Evolutionary conservation across 2,329 filamentous ascomycete species (phyloP), one percentile per base, ranked within the genome.

Genomic region (Trichoderma sp.): DNA sequence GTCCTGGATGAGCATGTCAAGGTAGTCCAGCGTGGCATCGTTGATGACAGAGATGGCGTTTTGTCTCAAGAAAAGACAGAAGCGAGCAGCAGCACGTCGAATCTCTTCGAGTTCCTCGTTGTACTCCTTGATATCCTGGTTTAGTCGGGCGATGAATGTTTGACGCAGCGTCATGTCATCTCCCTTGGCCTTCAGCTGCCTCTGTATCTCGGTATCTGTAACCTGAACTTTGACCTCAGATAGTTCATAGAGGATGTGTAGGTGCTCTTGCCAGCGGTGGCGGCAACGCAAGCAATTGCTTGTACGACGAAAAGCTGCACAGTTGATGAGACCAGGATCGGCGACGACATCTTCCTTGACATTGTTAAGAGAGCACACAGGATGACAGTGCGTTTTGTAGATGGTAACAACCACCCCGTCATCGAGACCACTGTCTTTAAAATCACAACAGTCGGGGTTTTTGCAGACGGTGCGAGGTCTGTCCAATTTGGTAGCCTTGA

Each of bases 351-450:
- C 70, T 53, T 72, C 34, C 60, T 14, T 66, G 6, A 76, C 74
- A 28, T 65, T 72, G 2, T 39, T 1, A 0, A 77, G 64, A 1
- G 21, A 64, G 63, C 75, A 76, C 2, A 11, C 36, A 1, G 28
- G 8, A 30, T 77, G 75, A 0, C 75, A 77, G 2, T 69, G 57
- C 3, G 71, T 73, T n/a, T 71, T 76, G 30, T 77, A 75, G 6
- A 74, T 51, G 0, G 60, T 51, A 0, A 71, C 36, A 15, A 72
- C 34, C 3, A 71, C 70, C 0, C 64, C 73, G 2, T 63, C 53
- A 0, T 57, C 47, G 18, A 71, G 56, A 3, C 62, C 28, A 11
- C 67, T 72, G 1, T 60, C 58, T 15, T 68, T 73, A 12, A 73
- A 67, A 0, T 77, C 70, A 6, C 71, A 74, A 9, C 74, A 77